Base-by-base conservation (phyloP, 2,329 filamentous ascomycete species). In the Plectosphaerella plurivora region DNA sequence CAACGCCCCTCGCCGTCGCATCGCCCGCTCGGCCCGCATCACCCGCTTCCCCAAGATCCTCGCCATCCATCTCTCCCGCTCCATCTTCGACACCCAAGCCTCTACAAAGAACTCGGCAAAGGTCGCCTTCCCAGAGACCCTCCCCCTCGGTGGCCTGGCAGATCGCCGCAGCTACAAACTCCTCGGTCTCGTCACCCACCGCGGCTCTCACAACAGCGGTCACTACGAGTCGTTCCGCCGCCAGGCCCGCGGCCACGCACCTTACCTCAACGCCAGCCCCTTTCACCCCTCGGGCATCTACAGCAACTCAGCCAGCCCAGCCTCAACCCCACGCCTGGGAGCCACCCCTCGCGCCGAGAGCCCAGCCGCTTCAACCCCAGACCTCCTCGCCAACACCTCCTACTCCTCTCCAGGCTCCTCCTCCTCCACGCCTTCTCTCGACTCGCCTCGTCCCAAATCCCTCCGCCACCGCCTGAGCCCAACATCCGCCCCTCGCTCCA, bases 221-320 rank as follows among this genome's bases (percentile, higher is more conserved):
- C 94, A 99, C 66, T 99, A 99, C 72, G 94, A 99, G 68, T 93
- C 91, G 1, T 97, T 97, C 68, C 82, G 94, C 35, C 83, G 94
- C 37, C 94, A 97, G 68, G 87, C 89, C 53, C 72, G 90, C 9
- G 51, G 53, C 9, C 83, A 86, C 49, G 74, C 87, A 3, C 92
- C 92, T 0, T 97, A 86, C 65, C 88, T 90, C 1, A 97, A 93
- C 8, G 84, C 88, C 0, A 86, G 89, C 59, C 85, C 84, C 0
- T 93, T 96, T 68, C 87, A 88, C 55, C 79, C 81, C 6, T 88
- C 89, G 37, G 86, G 84, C 7, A 83, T 87, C 35, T 93, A 89
- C 63, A 90, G 87, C 66, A 78, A 76, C 62, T 72, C 82, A 49
- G 77, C 82, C 54, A 76, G 82, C 58, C 75, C 76, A 7, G 66